These are phyloP conservation scores for Geopyxis carbonaria DNA, from an alignment of 495 filamentous ascomycete species.

Conservation along the genomic window DNA sequence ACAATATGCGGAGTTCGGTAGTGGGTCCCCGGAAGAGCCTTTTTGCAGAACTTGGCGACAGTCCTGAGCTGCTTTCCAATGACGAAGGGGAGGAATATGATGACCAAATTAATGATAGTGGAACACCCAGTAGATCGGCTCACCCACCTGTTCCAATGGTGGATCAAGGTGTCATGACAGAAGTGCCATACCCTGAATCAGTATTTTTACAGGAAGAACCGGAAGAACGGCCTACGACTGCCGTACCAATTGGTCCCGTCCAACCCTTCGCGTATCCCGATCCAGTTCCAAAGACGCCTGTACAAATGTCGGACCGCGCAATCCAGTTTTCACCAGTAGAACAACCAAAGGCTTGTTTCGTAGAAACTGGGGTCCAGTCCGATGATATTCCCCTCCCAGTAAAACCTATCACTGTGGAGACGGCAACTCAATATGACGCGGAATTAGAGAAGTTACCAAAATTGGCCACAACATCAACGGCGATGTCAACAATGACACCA, in stretches of 20 bases:
- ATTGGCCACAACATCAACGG: constrained; percentile 7
- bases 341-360: constrained; percentile 1
- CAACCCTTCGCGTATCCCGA: no score
- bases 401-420: no score
- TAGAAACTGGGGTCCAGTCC: constrained; percentile 9
- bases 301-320: no score
- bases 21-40: constrained; percentile 45
- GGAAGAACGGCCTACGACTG: constrained; percentile 18
- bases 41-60: constrained; percentile 71
- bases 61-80: constrained; percentile 14
- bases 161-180: constrained; percentile 78
- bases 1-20: constrained; percentile 1
- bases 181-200: constrained; percentile 33
- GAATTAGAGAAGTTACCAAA: no score
- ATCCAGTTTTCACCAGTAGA: no score
- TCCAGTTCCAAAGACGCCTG: no score
- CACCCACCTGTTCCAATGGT: constrained; percentile 42
- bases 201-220: constrained; percentile 24
- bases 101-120: constrained; percentile 7
- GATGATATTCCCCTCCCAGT: constrained; percentile 8
- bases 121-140: constrained; percentile 19
- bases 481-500: constrained; percentile 1
- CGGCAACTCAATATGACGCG: constrained; percentile 3
- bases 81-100: constrained; percentile 12
- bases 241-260: no score